Evolutionary conservation across 805 yeast genomes (phyloP).

Genomic region (Maudiozyma saulgeensis): DNA sequence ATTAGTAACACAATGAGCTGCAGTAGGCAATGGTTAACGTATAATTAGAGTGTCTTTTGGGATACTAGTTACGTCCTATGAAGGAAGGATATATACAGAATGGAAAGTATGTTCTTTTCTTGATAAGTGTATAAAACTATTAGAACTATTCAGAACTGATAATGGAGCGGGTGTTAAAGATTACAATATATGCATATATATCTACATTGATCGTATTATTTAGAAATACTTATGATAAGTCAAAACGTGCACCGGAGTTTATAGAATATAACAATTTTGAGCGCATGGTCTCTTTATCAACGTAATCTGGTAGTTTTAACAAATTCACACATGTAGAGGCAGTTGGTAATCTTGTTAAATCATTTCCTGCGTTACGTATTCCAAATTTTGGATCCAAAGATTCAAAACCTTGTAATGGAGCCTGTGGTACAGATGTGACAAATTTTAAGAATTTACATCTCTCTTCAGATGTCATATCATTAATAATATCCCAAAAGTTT

Average conservation of each 20-base stretch:
- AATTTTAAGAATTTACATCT: slow-evolving; percentile 64
- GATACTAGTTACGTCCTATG: no score
- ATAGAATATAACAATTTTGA: slow-evolving; percentile 70
- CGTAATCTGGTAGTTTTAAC: slow-evolving; percentile 77
- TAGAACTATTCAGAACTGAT: no score
- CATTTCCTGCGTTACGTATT: slow-evolving; percentile 55
- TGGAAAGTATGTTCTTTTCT: no score
- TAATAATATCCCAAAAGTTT: slow-evolving; percentile 67
- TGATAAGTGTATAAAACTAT: no score
- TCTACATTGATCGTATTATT: background rate
- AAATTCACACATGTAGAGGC: slow-evolving; percentile 90
- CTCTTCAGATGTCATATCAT: slow-evolving; percentile 57
- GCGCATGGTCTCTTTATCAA: slow-evolving; percentile 44
- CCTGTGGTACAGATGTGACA: slow-evolving; percentile 86
- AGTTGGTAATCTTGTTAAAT: slow-evolving; percentile 62
- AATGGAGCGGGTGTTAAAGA: background rate
- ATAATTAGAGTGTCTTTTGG: no score
- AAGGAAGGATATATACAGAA: no score
- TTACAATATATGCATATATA: background rate
- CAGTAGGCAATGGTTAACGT: no score
- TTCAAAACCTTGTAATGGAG: slow-evolving; percentile 81
- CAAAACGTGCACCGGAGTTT: slow-evolving; percentile 78
- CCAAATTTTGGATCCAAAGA: slow-evolving; percentile 72
- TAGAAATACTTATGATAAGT: slow-evolving; percentile 42
- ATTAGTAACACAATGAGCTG: no score